Base-by-base conservation (phyloP, 441 rosid genomes). In the Erodium chrysanthum region DNA sequence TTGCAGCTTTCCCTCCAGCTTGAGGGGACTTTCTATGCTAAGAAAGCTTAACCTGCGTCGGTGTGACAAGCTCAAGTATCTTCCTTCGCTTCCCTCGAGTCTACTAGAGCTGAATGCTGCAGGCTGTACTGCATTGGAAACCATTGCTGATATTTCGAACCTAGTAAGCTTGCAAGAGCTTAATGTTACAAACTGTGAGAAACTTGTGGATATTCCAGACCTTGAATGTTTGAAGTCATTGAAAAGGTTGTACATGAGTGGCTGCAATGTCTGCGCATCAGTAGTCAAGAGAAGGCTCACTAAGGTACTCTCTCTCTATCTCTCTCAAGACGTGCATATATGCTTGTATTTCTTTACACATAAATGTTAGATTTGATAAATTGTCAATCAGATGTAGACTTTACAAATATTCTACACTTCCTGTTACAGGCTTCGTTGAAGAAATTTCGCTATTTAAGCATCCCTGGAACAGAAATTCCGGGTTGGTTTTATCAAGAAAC, bases 401-500 rank as follows among this genome's bases (percentile, higher is more conserved):
- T 1, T 25, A 42, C n/a, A 12, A 42, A 42, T 9, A 42, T 42
- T n/a, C 56, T 48, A n/a, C n/a, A 48, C 56, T 65, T 61, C 5
- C 0, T 7, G 11, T 29, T 52, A 64, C 78, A 87, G 96, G 88
- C 23, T 64, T 71, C 62, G 67, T 48, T 87, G 77, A 84, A 78
- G 77, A 71, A 74, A 52, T 23, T 86, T 44, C 18, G 23, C 63
- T 52, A 72, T 66, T 73, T 84, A 46, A 79, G 92, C 46, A 73
- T 89, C 74, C 92, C 87, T 6, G 92, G 89, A 27, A 78, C 82
- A 70, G 73, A 65, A 46, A 69, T 87, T 65, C 96, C 96, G 4
- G 67, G 74, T 59, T 87, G 90, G 92, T 83, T 85, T 72, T 64
- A 71, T 6, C 80, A 72, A 62, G 82, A 77, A n/a, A 65, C 64